Base-by-base conservation (phyloP, 73 alveolate genomes). In the Paramecium primaurelia region DNA sequence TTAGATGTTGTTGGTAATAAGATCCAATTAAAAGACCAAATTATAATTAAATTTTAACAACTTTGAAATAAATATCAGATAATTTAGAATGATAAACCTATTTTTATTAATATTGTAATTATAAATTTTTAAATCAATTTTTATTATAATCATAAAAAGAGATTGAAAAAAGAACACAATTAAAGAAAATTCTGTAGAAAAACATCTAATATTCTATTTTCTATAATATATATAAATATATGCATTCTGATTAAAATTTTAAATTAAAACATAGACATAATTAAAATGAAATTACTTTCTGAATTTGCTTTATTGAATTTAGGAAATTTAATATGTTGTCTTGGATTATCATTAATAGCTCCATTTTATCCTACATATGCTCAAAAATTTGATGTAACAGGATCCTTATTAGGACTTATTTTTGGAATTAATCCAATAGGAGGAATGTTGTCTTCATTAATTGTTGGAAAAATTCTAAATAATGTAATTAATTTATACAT, bases 301-400 rank as follows among this genome's bases (percentile, higher is more conserved):
- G 69, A 54, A 18, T 54, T 54, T 54, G 69, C 69, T n/a, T 54
- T 54, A 5, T 54, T 54, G 34, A 80, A 80, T 80, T 5, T 80
- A 16, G 73, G 91, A 40, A 49, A 25, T 10, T 47, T 80, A 20
- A 80, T 80, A 16, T 42, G 71, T 47, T 45, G 58, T 44, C 77
- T 80, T 20, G 91, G 91, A 12, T 36, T 80, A 12, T 80, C 91
- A 16, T 40, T 80, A 9, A 80, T 80, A 0, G 91, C 91, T 11
- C 91, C 91, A 44, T 80, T 80, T 42, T 80, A 44, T 80, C 91
- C 91, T 38, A 32, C 91, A 18, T 80, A 32, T 42, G 91, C 91
- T 25, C 44, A 45, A 20, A 49, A 22, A 16, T 47, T 42, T 7
- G 49, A 49, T 18, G 75, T 80, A 7, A 44, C 38, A 26, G 47